Evolutionary conservation across 1,284 basidiomycete genomes (phyloP), one percentile per base, ranked within the genome.

Genomic region (Fereydounia khargensis): DNA sequence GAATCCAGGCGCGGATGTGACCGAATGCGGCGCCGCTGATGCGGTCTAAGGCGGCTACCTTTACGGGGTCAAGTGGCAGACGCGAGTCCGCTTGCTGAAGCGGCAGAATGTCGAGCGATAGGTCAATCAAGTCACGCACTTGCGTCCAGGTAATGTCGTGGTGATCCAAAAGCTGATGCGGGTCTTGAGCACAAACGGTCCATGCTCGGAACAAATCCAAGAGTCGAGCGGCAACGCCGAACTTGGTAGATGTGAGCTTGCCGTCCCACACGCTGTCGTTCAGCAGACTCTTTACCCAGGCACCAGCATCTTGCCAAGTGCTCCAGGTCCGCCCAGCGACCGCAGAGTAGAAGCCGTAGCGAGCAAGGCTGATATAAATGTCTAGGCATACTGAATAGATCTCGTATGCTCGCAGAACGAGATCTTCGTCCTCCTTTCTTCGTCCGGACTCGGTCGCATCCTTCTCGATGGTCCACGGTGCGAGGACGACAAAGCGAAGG

Each of bases 81-180:
- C n/a, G n/a, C n/a, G n/a, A n/a, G n/a, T n/a, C n/a, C n/a, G n/a
- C n/a, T n/a, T n/a, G n/a, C n/a, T n/a, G n/a, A n/a, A n/a, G n/a
- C n/a, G n/a, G n/a, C n/a, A n/a, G n/a, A n/a, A n/a, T n/a, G n/a
- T n/a, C n/a, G n/a, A n/a, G n/a, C n/a, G n/a, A n/a, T n/a, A n/a
- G 16, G 7, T 58, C 54, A 27, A 62, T 80, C 89, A 89, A 94
- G 0, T 81, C 83, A 82, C 67, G 77, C 5, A 92, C 80, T 67
- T 91, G 89, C 42, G 85, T 89, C 92, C 91, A 96, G 3, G 88
- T 79, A 35, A 96, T 84, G 49, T 90, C 89, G 74, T 97, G 91
- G 14, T 81, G 81, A 0, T 88, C 89, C 6, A 84, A 86, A 6
- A 90, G 92, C 47, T 82, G 80, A 73, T 97, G 92, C 2, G 92